Percentiles rank a stretch among this genome's conserved stretches.
Evolutionary conservation across 257 asterid species (phyloP).

Genomic region (Petrea volubilis): DNA sequence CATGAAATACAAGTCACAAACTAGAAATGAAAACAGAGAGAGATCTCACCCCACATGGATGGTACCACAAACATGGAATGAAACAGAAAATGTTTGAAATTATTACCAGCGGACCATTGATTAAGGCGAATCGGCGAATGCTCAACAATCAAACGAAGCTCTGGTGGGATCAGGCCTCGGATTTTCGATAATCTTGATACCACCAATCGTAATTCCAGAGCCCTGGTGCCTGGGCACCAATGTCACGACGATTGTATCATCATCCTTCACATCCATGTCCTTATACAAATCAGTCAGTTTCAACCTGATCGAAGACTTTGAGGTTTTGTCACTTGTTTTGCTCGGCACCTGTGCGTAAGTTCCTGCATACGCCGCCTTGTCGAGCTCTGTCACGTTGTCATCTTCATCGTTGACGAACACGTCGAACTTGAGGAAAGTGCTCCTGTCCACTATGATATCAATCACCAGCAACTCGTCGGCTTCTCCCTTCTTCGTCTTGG

Average conservation of each 20-base stretch:
- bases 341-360: slow-evolving; percentile 48
- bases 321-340: neutral
- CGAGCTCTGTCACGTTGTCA: slow-evolving; percentile 21
- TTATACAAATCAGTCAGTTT: slow-evolving; percentile 41
- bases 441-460: slow-evolving; percentile 31
- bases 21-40: too few species aligned
- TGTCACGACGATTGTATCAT: slow-evolving; percentile 41
- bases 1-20: too few species aligned
- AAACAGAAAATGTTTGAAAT: too few species aligned
- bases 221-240: slow-evolving; percentile 46
- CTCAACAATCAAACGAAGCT: neutral
- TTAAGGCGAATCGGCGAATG: slow-evolving; percentile 11
- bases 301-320: slow-evolving; percentile 29
- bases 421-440: slow-evolving; percentile 32
- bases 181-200: slow-evolving; percentile 33
- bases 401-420: slow-evolving; percentile 39
- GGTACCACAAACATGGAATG: too few species aligned
- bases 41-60: too few species aligned
- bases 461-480: slow-evolving; percentile 33
- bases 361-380: slow-evolving; percentile 43
- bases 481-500: slow-evolving; percentile 28
- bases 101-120: slow-evolving; percentile 15
- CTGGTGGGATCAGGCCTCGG: neutral
- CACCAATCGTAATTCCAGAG: slow-evolving; percentile 35
- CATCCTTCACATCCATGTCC: slow-evolving; percentile 46